Evolutionary conservation across 1,284 basidiomycete species (phyloP), one percentile per base, ranked within the genome.

Genomic region (Cryptococcus floricola): DNA sequence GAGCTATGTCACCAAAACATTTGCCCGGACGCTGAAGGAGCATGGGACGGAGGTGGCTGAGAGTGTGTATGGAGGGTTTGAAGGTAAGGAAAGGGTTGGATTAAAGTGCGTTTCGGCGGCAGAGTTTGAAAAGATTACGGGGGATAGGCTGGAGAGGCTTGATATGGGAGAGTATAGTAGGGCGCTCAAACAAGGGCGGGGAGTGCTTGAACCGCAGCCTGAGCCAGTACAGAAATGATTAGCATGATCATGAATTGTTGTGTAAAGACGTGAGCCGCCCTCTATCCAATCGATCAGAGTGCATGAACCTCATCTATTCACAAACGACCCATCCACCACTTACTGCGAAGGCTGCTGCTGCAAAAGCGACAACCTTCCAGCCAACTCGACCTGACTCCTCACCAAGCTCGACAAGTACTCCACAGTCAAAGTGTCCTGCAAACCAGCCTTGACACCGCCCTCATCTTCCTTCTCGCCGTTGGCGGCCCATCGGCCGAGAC

Each of bases 361-460:
- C 55, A 91, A 83, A 57, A 98, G 82, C 52, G 90, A 88, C 71
- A 98, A 81, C 66, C 95, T 84, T 46, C 91, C 85, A 4, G 92
- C 90, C 43, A 98, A 85, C 77, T 98, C 94, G 53, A 91, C 89
- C 80, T 98, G 95, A 59, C 91, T 87, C 65, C 92, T 85, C 53
- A 98, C 88, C 63, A 98, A 83, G 77, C 92, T 97, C 47, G 92
- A 88, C 64, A 98, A 82, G 80, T 98, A 98, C 45, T 91, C 90
- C 54, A 98, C 85, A 87, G 94, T 95, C 63, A 96, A 81, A 18
- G 87, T 90, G 74, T 96, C 92, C 85, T 96, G 80, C 44, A 73
- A 50, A 53, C 75, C 76, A 53, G 70, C 70, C 63, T 72, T 74
- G 62, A 77, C 70, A 52, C 74, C 75, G 39, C 67, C 70, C 54